Evolutionary conservation across 179 eudicot genomes (phyloP).

Genomic region (Heliamphora pulchella): DNA sequence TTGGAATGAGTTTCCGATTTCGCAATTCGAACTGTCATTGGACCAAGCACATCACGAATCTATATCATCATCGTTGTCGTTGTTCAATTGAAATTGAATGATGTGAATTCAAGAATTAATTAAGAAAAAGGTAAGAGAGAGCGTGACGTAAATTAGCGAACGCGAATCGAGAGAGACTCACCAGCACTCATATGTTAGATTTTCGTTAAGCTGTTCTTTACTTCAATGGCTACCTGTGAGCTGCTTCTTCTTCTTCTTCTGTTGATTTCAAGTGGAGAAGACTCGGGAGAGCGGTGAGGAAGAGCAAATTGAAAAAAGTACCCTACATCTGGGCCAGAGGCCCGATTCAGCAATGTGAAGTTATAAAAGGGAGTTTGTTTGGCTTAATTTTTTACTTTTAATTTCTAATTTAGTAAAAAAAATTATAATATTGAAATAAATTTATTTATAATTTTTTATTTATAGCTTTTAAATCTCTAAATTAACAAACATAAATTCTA

Average conservation of each 20-base stretch:
- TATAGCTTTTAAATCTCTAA: too few relatives aligned
- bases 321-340: not conserved
- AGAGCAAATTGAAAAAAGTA: not conserved
- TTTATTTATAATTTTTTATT: too few relatives aligned
- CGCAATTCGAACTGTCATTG: not conserved
- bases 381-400: too few relatives aligned
- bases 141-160: not conserved
- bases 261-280: not conserved
- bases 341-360: not conserved
- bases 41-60: not conserved
- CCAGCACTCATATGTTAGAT: slow-evolving; percentile 15
- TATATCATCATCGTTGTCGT: not conserved
- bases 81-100: not conserved
- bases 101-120: not conserved
- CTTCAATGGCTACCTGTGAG: not conserved
- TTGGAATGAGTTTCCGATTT: not conserved
- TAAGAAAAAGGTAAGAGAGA: not conserved
- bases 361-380: too few relatives aligned
- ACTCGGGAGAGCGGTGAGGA: too few relatives aligned
- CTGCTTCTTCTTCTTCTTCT: not conserved
- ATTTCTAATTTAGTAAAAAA: too few relatives aligned
- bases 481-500: too few relatives aligned
- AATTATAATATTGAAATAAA: too few relatives aligned
- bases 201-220: not conserved
- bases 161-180: not conserved